Evolutionary conservation across 805 yeast species (phyloP), one percentile per base, ranked within the genome.

Genomic region (Candida tallmaniae): DNA sequence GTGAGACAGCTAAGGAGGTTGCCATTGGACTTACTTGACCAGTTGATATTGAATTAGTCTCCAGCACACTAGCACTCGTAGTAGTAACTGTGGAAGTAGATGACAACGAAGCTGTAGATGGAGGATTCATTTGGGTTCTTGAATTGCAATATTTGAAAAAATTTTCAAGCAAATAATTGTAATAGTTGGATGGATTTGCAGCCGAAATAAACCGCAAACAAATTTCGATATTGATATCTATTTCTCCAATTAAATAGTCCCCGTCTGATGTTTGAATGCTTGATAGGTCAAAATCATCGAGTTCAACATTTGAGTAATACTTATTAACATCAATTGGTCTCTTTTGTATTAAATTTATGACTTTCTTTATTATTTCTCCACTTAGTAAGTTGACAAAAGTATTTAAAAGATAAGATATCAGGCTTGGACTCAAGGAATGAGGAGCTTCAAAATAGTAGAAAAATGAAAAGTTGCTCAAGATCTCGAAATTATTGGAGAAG

Each of bases 141-240:
- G 12, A 10, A 17, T 27, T 24, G 15, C 29, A 20, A 27, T 25
- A 56, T 6, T 35, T 36, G 35, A 62, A 56, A 4, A 65, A 31
- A 22, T 54, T 56, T 1, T 39, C 29, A 20, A 45, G 35, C 7
- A 62, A 29, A 34, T 50, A 65, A 18, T 41, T 38, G 34, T 48
- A 56, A 39, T 61, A 65, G 4, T 54, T 54, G 2, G 30, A 32
- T 1, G 71, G 63, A 40, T 62, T 62, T 3, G 71, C 71, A 24
- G 27, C n/a, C 8, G 27, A 8, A 8, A 24, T 6, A 14, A 24
- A 24, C n/a, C 27, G 7, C 8, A 24, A n/a, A 24, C 13, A n/a
- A 10, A 17, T 27, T 19, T 13, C 19, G 6, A 27, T n/a, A 17
- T 27, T 24, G 6, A 12, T 7, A 24, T 24, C 27, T 27, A 66